Evolutionary conservation across 2,329 filamentous ascomycete species (phyloP).

Genomic region (Hymenoscyphus albidus): DNA sequence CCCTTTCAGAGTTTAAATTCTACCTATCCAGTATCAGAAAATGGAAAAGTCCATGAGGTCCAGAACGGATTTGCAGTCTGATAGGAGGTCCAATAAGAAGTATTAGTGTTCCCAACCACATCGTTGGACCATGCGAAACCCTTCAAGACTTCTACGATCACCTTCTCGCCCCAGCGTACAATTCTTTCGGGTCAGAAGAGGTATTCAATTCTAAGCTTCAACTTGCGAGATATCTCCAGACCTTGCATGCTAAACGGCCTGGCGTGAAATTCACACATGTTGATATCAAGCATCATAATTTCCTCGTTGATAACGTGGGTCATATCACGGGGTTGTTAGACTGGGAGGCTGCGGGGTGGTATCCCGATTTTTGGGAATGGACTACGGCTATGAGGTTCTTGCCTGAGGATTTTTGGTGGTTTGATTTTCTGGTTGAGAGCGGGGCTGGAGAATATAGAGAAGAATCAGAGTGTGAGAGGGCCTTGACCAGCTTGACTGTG

Average conservation of each 20-base stretch:
- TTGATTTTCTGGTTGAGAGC: conserved; percentile 22
- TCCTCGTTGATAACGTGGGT: conserved; percentile 38
- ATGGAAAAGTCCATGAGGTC: conserved; percentile 33
- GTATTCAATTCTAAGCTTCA: conserved; percentile 13
- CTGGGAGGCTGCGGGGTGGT: conserved; percentile 47
- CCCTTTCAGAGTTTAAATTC: conserved; percentile 35
- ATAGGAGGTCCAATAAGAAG: conserved; percentile 24
- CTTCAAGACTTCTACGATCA: conserved; percentile 22
- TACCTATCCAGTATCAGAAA: conserved; percentile 37
- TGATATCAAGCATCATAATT: conserved; percentile 46
- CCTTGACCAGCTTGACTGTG: conserved; percentile 22
- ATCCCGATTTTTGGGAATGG: conserved; percentile 39
- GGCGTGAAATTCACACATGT: conserved; percentile 44
- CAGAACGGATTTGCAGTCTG: conserved; percentile 20
- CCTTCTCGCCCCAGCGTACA: conserved; percentile 17
- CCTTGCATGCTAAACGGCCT: conserved; percentile 14
- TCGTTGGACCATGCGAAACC: conserved; percentile 21
- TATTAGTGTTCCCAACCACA: conserved; percentile 22
- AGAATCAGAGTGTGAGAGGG: conserved; percentile 24
- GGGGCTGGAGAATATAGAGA: conserved; percentile 19
- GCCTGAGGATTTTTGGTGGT: conserved; percentile 23
- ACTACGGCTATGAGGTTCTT: conserved; percentile 23
- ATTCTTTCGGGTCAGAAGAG: conserved; percentile 16
- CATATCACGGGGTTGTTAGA: conserved; percentile 43
- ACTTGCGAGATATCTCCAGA: conserved; percentile 17